phyloP scores from a whole-genome alignment of 495 filamentous ascomycete genomes.

The Tuber magnatum region DNA sequence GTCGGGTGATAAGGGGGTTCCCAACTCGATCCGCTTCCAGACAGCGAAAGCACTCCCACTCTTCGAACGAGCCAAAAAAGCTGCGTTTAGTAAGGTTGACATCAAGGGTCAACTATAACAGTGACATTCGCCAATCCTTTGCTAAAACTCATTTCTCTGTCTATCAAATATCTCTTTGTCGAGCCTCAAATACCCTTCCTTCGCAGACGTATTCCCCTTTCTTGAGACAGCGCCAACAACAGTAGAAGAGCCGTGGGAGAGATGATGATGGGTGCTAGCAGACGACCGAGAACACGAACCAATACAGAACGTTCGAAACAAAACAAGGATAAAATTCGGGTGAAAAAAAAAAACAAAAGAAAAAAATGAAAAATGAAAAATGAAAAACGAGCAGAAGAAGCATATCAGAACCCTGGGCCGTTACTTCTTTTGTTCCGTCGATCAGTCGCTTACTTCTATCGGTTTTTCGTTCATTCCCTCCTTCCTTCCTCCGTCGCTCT shows the following conservation, averaged over 20 bases:
- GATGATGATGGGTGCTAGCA: constrained; percentile 3
- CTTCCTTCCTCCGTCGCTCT: background rate
- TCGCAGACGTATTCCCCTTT: constrained; percentile 4
- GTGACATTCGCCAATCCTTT: constrained; percentile 1
- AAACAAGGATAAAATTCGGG: background rate
- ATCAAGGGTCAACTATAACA: constrained; percentile 92
- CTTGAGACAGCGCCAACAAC: background rate
- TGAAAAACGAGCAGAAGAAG: background rate
- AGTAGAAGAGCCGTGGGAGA: constrained; percentile 1
- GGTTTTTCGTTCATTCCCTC: background rate
- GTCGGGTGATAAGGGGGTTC: constrained; percentile 49
- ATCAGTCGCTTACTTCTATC: background rate
- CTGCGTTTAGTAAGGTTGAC: constrained; percentile 78
- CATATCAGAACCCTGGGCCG: background rate
- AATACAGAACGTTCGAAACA: background rate
- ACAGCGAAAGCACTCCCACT: constrained; percentile 63
- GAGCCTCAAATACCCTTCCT: constrained; percentile 3
- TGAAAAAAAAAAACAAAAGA: background rate
- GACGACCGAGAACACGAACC: background rate
- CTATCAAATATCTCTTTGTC: background rate
- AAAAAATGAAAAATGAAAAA: background rate
- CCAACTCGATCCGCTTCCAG: constrained; percentile 56
- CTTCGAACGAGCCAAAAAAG: constrained; percentile 64
- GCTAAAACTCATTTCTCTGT: background rate
- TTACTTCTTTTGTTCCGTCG: background rate